A percentile compares a stretch with the other conserved stretches of the same genome.
Evolutionary conservation across 257 asterid species (phyloP).

Genomic region (Lycium barbarum): DNA sequence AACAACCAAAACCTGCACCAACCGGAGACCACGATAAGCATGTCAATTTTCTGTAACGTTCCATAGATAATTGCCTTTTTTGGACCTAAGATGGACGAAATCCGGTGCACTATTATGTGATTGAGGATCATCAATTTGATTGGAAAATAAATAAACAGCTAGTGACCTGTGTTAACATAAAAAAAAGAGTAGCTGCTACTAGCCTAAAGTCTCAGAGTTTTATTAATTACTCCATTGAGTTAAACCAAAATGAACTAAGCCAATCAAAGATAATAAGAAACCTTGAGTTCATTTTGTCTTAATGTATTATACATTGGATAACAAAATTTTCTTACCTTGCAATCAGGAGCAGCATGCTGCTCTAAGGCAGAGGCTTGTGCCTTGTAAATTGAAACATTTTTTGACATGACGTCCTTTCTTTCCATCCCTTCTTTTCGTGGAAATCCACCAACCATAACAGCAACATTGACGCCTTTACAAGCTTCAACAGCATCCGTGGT

Average conservation of each 20-base stretch:
- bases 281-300: neutral
- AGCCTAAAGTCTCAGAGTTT: too few species aligned
- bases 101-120: neutral
- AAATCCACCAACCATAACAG: slow-evolving; percentile 78
- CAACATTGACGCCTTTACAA: slow-evolving; percentile 64
- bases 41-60: neutral
- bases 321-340: slow-evolving; percentile 54
- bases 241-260: neutral
- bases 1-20: slow-evolving; percentile 70
- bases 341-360: slow-evolving; percentile 70
- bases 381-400: slow-evolving; percentile 75
- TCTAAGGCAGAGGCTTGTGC: slow-evolving; percentile 81
- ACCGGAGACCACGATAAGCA: neutral
- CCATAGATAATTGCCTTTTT: neutral
- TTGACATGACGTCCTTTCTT: slow-evolving; percentile 75
- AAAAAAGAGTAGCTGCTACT: too few species aligned
- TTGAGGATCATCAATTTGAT: too few species aligned
- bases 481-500: slow-evolving; percentile 74
- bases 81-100: neutral
- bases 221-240: too few species aligned
- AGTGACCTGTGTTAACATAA: too few species aligned
- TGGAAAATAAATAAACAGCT: too few species aligned
- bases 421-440: slow-evolving; percentile 85
- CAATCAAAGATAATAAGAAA: too few species aligned
- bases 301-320: neutral